Evolutionary conservation across 768 basidiomycete species (phyloP).

Genomic region (Gautieria morchelliformis): DNA sequence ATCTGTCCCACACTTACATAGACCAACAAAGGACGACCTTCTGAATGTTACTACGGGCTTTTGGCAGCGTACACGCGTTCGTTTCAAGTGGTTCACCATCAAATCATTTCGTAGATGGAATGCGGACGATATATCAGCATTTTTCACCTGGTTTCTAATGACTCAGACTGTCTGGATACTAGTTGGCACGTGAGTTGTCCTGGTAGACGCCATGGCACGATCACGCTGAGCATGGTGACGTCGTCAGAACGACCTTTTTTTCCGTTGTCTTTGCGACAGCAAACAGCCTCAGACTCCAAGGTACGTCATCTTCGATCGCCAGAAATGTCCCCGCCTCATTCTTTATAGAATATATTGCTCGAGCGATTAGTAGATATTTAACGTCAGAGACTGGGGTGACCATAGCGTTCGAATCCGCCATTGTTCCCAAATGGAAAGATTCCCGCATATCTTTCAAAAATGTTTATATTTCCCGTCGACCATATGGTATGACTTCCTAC

Average conservation of each 20-base stretch:
- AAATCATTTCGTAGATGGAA: slow-evolving; percentile 91
- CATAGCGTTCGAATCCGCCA: slow-evolving; percentile 94
- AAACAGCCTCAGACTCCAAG: slow-evolving; percentile 80
- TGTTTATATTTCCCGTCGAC: slow-evolving; percentile 84
- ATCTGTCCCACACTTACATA: slow-evolving; percentile 53
- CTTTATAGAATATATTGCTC: slow-evolving; percentile 67
- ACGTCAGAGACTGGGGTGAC: slow-evolving; percentile 90
- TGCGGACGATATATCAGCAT: slow-evolving; percentile 93
- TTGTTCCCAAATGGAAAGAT: slow-evolving; percentile 96
- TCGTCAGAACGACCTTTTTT: slow-evolving; percentile 81
- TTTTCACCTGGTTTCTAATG: slow-evolving; percentile 91
- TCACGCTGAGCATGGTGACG: neutral
- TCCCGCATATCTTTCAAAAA: slow-evolving; percentile 95
- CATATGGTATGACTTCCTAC: slow-evolving; percentile 23
- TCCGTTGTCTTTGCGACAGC: slow-evolving; percentile 84
- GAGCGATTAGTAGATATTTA: slow-evolving; percentile 83
- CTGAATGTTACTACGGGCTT: slow-evolving; percentile 80
- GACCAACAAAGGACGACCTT: slow-evolving; percentile 85
- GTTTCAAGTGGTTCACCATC: slow-evolving; percentile 98
- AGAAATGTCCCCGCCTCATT: neutral
- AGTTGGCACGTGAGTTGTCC: slow-evolving; percentile 73
- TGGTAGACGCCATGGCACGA: neutral
- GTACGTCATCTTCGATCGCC: slow-evolving; percentile 29
- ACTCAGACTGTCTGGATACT: slow-evolving; percentile 95
- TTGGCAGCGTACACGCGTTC: slow-evolving; percentile 79